Evolutionary conservation across 164 flowering plant species (phyloP).

Genomic region (Nymphaea thermarum): DNA sequence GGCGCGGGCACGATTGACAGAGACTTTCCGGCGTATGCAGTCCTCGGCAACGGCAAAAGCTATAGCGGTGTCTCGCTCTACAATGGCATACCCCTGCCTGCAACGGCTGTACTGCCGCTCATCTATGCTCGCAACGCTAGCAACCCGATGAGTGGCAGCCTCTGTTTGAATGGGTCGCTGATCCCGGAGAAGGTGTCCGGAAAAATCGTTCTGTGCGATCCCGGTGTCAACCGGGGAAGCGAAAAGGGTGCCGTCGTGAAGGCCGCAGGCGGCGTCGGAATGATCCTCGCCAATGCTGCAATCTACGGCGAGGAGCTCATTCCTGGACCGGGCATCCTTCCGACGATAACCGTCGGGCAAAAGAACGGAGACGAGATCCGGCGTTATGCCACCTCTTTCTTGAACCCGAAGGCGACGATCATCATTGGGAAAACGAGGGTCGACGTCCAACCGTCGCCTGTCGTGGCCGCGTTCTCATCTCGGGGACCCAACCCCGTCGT

Average conservation of each 20-base stretch:
- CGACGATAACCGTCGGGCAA: conserved; percentile 51
- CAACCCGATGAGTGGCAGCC: conserved; percentile 26
- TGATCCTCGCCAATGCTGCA: conserved; percentile 63
- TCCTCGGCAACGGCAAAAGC: conserved; percentile 50
- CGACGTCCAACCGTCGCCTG: conserved; percentile 65
- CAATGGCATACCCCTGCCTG: conserved; percentile 28
- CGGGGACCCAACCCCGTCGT: conserved; percentile 66
- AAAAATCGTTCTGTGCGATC: conserved; percentile 73
- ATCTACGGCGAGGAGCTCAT: conserved; percentile 57
- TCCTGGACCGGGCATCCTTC: conserved; percentile 66
- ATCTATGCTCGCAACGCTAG: conserved; percentile 53
- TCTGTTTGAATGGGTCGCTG: conserved; percentile 47
- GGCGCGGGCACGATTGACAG: conserved; percentile 90
- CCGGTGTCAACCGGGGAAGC: conserved; percentile 48
- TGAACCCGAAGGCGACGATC: conserved; percentile 52
- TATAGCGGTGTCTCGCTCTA: conserved; percentile 60
- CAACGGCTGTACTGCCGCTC: conserved; percentile 18
- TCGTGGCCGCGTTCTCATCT: conserved; percentile 68
- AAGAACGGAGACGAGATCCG: conserved; percentile 41
- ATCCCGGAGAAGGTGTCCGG: conserved; percentile 49
- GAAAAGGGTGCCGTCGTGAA: conserved; percentile 59
- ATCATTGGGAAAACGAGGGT: conserved; percentile 36
- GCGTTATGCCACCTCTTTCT: conserved; percentile 27
- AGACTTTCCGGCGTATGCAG: conserved; percentile 63
- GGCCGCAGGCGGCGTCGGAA: conserved; percentile 72